Evolutionary conservation across 2,329 filamentous ascomycete species (phyloP), one percentile per base, ranked within the genome.

Genomic region (Penicillium sp.): DNA sequence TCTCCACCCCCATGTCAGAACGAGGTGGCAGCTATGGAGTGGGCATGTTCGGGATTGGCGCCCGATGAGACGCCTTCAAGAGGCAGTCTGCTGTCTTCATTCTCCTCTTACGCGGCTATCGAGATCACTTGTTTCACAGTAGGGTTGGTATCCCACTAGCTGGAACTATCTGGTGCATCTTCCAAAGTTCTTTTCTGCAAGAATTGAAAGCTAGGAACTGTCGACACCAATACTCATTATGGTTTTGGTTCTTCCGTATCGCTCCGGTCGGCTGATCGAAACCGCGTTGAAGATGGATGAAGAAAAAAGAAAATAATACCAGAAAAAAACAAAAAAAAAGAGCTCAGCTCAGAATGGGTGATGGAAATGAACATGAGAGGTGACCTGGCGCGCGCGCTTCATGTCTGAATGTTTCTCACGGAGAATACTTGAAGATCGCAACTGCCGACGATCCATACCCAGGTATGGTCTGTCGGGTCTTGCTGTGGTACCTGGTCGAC

Each of bases 21-120:
- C 62, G 74, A 47, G 61, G 70, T 42, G 70, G 73, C 28, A 75
- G 69, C 54, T 76, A 76, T 49, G 72, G 72, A 47, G 70, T 75
- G 41, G 73, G 73, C 51, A 76, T 76, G 70, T 75, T 73, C 64
- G 74, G 74, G 43, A 73, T 76, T 44, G 72, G 74, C 47, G 71
- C 72, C 56, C 70, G 73, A 67, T 76, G 60, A 74, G 51, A 59
- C 57, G 43, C 55, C 8, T 38, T 24, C 50, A 56, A 56, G 51
- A 53, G 50, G 50, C 44, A 47, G 38, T 51, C 50, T 45, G 47
- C 45, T 51, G 45, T 44, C 47, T 50, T 57, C 41, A 3, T 46
- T 49, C 18, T 31, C 42, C 51, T 41, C 44, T 53, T 21, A 50
- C 31, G 34, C 49, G 43, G 53, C 31, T 44, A 45, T 45, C 21